Base-by-base conservation (phyloP, 23 red algal species). In the Chondrus crispus region DNA sequence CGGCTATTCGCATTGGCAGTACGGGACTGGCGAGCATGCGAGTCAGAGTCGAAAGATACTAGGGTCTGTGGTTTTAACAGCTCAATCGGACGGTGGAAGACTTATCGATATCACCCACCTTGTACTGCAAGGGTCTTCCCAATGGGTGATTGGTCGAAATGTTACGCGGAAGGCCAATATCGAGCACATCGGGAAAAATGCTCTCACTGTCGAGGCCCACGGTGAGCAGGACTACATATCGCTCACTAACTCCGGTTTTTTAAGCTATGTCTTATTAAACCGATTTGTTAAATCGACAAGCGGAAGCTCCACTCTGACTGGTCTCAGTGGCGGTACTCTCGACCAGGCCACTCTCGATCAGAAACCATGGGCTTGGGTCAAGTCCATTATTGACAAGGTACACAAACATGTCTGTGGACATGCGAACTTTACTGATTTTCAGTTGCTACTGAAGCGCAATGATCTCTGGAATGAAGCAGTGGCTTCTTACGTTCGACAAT, bases 91-190 rank as follows among this genome's bases (percentile, higher is more conserved):
- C 39, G 43, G 43, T 38, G 71, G 39, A 46, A 43, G 28, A 26
- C 28, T 24, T 76, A 38, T 76, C 28, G 44, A 76, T 38, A 76
- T 76, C 71, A 43, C 39, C 7, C 71, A 76, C 71, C 28, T 42
- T 76, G 71, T 76, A 40, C 71, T 76, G 37, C 30, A 76, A 40
- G 37, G 71, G n/a, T 76, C 71, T 26, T 46, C 39, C 43, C 71
- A 76, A 38, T 76, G 71, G 71, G 71, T 76, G 28, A 76, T 76
- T 38, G 71, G 71, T 76, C 37, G 44, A 24, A 76, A 76, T 76
- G 71, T 76, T 76, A 76, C 71, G 30, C 37, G 44, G 28, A 43
- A 76, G 37, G 28, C 28, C 43, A 76, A 46, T 38, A 76, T 76
- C 43, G 11, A 48, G 24, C 44, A 76, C 39, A 48, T 76, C 71